These are phyloP conservation scores for Pyricularia pennisetigena DNA, from an alignment of 2,329 filamentous ascomycete species.

Conservation along the genomic window DNA sequence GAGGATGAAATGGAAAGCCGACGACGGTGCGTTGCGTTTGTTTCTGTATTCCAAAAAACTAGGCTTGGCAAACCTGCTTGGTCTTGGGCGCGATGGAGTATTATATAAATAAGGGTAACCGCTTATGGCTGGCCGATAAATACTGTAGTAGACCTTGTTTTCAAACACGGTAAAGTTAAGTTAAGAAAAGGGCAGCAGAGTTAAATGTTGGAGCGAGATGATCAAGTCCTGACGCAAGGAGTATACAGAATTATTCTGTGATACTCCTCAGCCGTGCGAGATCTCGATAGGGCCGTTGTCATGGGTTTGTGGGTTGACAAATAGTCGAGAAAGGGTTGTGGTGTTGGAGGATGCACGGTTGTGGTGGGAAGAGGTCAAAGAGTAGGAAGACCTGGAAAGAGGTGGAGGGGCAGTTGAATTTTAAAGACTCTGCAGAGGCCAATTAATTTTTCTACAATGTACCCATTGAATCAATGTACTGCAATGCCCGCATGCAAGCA, in stretches of 20 bases:
- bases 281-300: conserved; percentile 20
- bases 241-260: conserved; percentile 48
- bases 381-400: not conserved
- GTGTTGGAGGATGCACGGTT: not conserved
- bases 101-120: not conserved
- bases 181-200: not conserved
- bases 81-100: not conserved
- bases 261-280: conserved; percentile 55
- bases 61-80: not conserved
- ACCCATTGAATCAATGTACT: too few relatives aligned
- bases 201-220: conserved; percentile 7
- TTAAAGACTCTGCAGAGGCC: not conserved
- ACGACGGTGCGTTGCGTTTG: not conserved
- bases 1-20: too few relatives aligned
- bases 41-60: conserved; percentile 10
- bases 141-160: not conserved
- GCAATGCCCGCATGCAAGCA: not conserved
- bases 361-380: not conserved
- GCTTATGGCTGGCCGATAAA: not conserved
- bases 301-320: conserved; percentile 17
- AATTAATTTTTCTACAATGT: not conserved
- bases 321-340: not conserved
- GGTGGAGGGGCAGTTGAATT: not conserved
- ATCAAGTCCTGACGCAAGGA: conserved; percentile 50
- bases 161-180: conserved; percentile 8